These are phyloP conservation scores for Globisporangium perplexum DNA, from an alignment of 352 stramenopile species.

Conservation along the genomic window DNA sequence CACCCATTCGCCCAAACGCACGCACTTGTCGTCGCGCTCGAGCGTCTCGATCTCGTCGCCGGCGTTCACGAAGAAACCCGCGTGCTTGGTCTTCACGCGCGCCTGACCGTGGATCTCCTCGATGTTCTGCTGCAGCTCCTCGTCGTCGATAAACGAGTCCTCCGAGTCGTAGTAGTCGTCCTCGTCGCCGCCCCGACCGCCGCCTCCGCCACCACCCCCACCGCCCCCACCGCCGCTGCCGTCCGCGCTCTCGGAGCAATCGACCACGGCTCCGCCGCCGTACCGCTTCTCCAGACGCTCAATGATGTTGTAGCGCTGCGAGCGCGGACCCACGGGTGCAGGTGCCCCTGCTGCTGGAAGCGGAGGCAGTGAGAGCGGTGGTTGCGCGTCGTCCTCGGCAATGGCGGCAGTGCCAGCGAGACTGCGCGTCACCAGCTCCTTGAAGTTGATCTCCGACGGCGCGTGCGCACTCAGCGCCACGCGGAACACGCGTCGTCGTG, in stretches of 20 bases:
- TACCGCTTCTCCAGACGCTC: constrained; percentile 84
- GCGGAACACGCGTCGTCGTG: constrained; percentile 45
- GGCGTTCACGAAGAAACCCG: constrained; percentile 86
- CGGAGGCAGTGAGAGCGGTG: neutral
- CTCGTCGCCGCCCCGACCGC: constrained; percentile 50
- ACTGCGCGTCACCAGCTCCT: constrained; percentile 46
- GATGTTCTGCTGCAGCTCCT: constrained; percentile 80
- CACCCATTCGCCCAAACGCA: neutral
- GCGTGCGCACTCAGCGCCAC: constrained; percentile 34
- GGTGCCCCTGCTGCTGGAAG: constrained; percentile 2
- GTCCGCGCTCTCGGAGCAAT: constrained; percentile 23
- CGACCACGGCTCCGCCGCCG: constrained; percentile 56
- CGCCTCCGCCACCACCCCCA: too few species aligned
- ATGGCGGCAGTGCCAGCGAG: constrained; percentile 6
- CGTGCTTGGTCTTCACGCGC: constrained; percentile 77
- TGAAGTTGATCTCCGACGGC: constrained; percentile 73
- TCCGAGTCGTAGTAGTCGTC: constrained; percentile 87
- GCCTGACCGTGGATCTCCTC: constrained; percentile 71
- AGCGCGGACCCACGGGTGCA: constrained; percentile 13
- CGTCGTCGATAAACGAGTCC: constrained; percentile 86
- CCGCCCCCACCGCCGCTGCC: constrained; percentile 10
- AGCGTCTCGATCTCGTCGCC: constrained; percentile 83
- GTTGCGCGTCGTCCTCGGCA: neutral
- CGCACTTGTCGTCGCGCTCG: constrained; percentile 20
- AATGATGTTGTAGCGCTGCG: constrained; percentile 82